A percentile compares a stretch with the other conserved stretches of the same genome.
These are phyloP conservation scores for Globisporangium cystogenes DNA, from an alignment of 352 stramenopile genomes.

Conservation along the genomic window DNA sequence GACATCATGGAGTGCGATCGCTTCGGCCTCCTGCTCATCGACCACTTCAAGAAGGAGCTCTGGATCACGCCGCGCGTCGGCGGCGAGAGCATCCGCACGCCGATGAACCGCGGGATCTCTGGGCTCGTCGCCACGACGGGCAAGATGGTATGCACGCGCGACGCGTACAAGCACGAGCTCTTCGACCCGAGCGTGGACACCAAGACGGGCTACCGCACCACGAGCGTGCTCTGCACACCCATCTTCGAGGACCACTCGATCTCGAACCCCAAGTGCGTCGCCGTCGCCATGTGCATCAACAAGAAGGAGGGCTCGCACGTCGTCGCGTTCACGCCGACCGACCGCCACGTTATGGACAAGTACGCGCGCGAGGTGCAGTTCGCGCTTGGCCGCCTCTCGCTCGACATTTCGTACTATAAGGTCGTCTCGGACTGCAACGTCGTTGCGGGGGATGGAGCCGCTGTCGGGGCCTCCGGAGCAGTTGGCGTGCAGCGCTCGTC, in stretches of 20 bases:
- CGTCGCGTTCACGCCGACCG: slow-evolving; percentile 57
- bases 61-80: slow-evolving; percentile 57
- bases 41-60: slow-evolving; percentile 74
- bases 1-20: slow-evolving; percentile 72
- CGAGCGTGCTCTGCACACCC: slow-evolving; percentile 65
- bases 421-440: slow-evolving; percentile 43
- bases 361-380: slow-evolving; percentile 65
- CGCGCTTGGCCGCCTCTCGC: slow-evolving; percentile 50
- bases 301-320: slow-evolving; percentile 74
- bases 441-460: slow-evolving; percentile 7
- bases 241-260: slow-evolving; percentile 62
- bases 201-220: slow-evolving; percentile 73
- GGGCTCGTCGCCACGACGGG: slow-evolving; percentile 63
- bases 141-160: slow-evolving; percentile 42
- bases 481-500: slow-evolving; percentile 13
- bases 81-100: slow-evolving; percentile 48
- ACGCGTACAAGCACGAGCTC: slow-evolving; percentile 69
- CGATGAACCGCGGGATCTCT: slow-evolving; percentile 64
- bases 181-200: slow-evolving; percentile 65
- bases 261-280: slow-evolving; percentile 46
- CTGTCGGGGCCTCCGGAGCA: no score
- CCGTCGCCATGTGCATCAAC: slow-evolving; percentile 88
- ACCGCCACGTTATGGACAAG: slow-evolving; percentile 54
- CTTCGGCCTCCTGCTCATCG: slow-evolving; percentile 62
- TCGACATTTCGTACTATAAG: slow-evolving; percentile 81